Base-by-base conservation (phyloP, 208 protist genomes). In the Tetramitus jugosus region DNA sequence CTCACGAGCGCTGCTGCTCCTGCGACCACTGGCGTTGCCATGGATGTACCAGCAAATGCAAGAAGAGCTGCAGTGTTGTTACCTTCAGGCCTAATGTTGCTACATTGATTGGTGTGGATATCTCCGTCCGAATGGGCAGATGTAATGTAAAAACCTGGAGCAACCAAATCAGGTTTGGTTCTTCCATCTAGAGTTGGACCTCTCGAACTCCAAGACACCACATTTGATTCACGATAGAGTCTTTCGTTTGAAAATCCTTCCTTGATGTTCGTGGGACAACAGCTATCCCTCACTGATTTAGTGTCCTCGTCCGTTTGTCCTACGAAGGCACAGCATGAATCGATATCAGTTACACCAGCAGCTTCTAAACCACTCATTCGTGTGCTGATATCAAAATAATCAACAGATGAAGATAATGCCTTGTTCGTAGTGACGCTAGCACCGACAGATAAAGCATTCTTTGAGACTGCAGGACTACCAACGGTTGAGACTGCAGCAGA, bases 381-480 rank as follows among this genome's bases (percentile, higher is more conserved):
- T n/a, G n/a, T n/a, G n/a, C n/a, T n/a, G 14, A 49, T 14, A 49
- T 49, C 45, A 49, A 49, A 49, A 49, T 49, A 49, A 49, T 4
- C 4, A 17, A 14, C 4, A 49, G 8, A 17, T 17, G 4, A 10
- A 23, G 17, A 31, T 62, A 3, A 7, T 62, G 17, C 56, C 17
- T 31, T n/a, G 2, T 35, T 35, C 31, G 67, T 53, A 1, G 67
- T 53, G 7, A 13, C n/a, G 39, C n/a, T 29, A 37, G 88, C 76
- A 1, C 91, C 91, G 14, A 94, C 87, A 10, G 88, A 87, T 2
- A 95, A 67, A 23, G 91, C 88, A 79, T 95, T 95, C 76, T 95
- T 95, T 20, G 87, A 76, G 37, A 78, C 60, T 0, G 86, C 86
- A 6, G 92, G 92, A 42, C 68, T 77, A 31, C 84, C 84, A 8